Base-by-base conservation (phyloP, 2,329 filamentous ascomycete species). In the Fusarium sp. region DNA sequence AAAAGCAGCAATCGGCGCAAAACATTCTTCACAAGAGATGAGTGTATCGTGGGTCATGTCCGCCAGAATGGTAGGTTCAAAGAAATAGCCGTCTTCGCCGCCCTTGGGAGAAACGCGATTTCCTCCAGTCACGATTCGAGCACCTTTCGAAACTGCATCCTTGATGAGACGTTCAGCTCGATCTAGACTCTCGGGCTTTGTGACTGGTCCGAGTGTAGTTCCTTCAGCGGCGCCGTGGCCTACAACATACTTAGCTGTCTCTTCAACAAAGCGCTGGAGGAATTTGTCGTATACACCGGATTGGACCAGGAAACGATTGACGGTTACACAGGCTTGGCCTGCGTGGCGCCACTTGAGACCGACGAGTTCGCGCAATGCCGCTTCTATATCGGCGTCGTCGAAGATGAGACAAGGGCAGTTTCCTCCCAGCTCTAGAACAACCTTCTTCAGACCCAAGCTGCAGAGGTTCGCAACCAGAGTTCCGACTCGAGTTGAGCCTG, bases 401-500 rank as follows among this genome's bases (percentile, higher is more conserved):
- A 91, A 86, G 1, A 93, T 85, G 55, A 93, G 86, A 3, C 89
- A 87, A 3, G 87, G 87, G 2, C 89, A 89, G 76, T 93, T 93
- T 1, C 91, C 91, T 0, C 92, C 92, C 0, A 93, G 83, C 76
- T 94, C 91, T 75, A 93, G 85, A 0, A 92, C 82, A 5, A 88
- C 84, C 1, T 90, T 91, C 80, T 93, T 93, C 37, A 93, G 82
- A 61, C 89, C 84, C 71, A 87, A 86, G 7, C 89, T 90, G 9
- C 89, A 89, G 3, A 85, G 84, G 4, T 83, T 79, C 2, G 90
- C 88, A 49, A 93, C 85, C 65, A 90, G 90, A 41, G 89, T 87
- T 7, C 93, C 93, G 0, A 94, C 88, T 0, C 83, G 81, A 0
- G 92, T 93, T 74, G 88, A 90, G 20, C 93, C 93, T 0, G 93